These are phyloP conservation scores for Proliferodiscus dingleyae DNA, from an alignment of 2,329 filamentous ascomycete genomes.

Conservation along the genomic window DNA sequence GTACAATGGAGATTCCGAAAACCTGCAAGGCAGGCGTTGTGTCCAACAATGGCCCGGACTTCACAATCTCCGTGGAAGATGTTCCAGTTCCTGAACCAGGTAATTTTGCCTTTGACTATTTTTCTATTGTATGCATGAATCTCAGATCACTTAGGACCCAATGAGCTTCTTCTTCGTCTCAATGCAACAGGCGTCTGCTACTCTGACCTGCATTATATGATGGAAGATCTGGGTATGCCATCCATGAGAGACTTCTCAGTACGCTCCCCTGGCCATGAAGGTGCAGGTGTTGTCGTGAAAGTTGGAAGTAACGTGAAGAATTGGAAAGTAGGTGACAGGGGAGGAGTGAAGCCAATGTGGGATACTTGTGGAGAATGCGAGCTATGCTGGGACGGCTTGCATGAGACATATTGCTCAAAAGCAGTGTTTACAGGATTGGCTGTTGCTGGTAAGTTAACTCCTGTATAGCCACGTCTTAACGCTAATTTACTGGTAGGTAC, in stretches of 20 bases:
- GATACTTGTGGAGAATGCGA: constrained; percentile 22
- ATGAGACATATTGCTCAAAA: constrained; percentile 4
- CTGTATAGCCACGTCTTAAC: background rate
- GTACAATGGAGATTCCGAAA: background rate
- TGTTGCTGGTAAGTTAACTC: background rate
- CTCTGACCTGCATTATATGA: background rate
- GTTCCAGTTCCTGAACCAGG: constrained; percentile 3
- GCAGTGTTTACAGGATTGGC: constrained; percentile 4
- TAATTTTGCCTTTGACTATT: background rate
- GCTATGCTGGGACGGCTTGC: constrained; percentile 5
- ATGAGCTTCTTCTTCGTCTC: background rate
- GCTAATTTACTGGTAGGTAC: background rate
- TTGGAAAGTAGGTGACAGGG: constrained; percentile 39
- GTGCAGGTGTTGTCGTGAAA: constrained; percentile 48
- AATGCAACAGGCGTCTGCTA: background rate
- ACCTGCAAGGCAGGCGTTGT: constrained; percentile 4
- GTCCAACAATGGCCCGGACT: constrained; percentile 1
- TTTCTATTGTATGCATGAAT: background rate
- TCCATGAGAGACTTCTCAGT: background rate
- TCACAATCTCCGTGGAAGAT: background rate
- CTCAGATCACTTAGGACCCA: background rate
- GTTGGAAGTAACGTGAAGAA: constrained; percentile 37
- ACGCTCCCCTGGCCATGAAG: constrained; percentile 41
- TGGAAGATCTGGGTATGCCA: background rate
- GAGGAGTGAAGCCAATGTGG: constrained; percentile 4